phyloP scores from a whole-genome alignment of 2,329 filamentous ascomycete genomes.

The Trichoderma sp. region DNA sequence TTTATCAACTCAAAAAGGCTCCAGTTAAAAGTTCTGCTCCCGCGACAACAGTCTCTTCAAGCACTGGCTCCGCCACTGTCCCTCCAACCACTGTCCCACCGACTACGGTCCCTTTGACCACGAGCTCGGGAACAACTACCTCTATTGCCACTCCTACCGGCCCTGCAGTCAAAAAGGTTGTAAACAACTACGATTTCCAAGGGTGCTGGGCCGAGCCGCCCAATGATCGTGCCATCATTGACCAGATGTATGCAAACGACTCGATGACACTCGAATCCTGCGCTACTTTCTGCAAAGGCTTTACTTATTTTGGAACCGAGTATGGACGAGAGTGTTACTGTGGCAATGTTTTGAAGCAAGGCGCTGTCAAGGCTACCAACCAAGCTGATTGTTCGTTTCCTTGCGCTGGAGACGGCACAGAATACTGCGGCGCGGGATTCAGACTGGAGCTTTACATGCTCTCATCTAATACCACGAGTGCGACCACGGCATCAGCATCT shows the following conservation, averaged over 20 bases:
- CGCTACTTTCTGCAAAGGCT: constrained; percentile 36
- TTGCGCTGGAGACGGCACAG: constrained; percentile 36
- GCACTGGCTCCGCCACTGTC: background rate
- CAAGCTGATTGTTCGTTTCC: constrained; percentile 39
- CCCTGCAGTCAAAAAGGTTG: background rate
- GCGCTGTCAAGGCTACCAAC: constrained; percentile 33
- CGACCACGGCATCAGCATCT: background rate
- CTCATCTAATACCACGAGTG: constrained; percentile 10
- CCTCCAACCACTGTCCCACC: constrained; percentile 24
- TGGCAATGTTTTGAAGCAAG: constrained; percentile 37
- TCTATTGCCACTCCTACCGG: constrained; percentile 33
- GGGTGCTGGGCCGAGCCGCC: constrained; percentile 43
- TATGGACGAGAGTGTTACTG: constrained; percentile 46
- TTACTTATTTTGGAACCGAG: constrained; percentile 38
- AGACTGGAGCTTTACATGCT: constrained; percentile 33
- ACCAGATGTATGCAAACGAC: constrained; percentile 35
- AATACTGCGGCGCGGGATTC: constrained; percentile 41
- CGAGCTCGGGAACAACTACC: constrained; percentile 15
- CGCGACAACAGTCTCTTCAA: constrained; percentile 21
- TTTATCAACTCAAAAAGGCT: constrained; percentile 33
- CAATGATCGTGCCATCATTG: constrained; percentile 36
- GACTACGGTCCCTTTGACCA: background rate
- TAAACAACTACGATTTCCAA: constrained; percentile 36
- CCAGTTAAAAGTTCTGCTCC: constrained; percentile 32
- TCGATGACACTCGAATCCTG: constrained; percentile 42